phyloP scores from a whole-genome alignment of 2,329 filamentous ascomycete genomes.

The Pseudocercospora ulei region DNA sequence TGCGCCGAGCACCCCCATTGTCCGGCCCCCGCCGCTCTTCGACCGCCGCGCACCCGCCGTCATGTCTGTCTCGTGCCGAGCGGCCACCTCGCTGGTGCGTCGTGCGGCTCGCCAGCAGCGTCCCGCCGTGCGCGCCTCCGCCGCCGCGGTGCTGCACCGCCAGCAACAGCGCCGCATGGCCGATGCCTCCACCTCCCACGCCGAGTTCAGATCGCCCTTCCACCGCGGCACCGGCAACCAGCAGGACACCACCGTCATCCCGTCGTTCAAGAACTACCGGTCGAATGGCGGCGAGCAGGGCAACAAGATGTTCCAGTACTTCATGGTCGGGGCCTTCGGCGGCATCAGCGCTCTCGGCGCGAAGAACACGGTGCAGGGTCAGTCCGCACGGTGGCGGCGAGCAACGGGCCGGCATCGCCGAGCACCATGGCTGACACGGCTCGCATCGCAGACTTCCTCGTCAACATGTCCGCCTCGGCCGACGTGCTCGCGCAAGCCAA shows the following conservation, averaged over 20 bases:
- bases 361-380: constrained; percentile 97
- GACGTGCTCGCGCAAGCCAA: constrained; percentile 98
- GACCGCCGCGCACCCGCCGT: constrained; percentile 30
- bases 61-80: constrained; percentile 44
- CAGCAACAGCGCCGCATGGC: constrained; percentile 37
- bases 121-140: constrained; percentile 40
- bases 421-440: constrained; percentile 16
- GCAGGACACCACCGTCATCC: constrained; percentile 59
- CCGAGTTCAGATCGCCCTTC: constrained; percentile 49
- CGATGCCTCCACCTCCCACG: constrained; percentile 34
- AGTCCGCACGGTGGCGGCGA: constrained; percentile 31
- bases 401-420: background rate
- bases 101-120: constrained; percentile 42
- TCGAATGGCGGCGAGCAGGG: constrained; percentile 56
- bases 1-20: constrained; percentile 19
- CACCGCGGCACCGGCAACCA: constrained; percentile 34
- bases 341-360: constrained; percentile 84
- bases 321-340: constrained; percentile 95
- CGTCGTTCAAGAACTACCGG: constrained; percentile 81
- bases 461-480: constrained; percentile 99
- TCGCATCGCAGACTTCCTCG: constrained; percentile 70
- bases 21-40: constrained; percentile 12
- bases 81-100: constrained; percentile 41
- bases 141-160: constrained; percentile 35
- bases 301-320: constrained; percentile 91